Evolutionary conservation across 768 basidiomycete genomes (phyloP).

Genomic region (Porphyrellus cyaneotinctus): DNA sequence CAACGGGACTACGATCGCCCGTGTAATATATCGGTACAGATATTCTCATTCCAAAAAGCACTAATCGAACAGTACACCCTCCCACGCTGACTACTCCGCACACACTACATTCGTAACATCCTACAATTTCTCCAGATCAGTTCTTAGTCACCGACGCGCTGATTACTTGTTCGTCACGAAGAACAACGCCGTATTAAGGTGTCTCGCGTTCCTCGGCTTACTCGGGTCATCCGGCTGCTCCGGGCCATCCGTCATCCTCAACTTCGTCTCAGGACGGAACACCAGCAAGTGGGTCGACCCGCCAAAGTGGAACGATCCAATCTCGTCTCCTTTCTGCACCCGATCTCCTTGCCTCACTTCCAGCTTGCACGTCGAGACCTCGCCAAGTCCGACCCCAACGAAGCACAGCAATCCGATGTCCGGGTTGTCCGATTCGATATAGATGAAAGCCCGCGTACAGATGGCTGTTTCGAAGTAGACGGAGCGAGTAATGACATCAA

Average conservation of each 20-base stretch:
- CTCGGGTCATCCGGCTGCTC: not conserved
- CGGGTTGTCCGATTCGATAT: slow-evolving; percentile 53
- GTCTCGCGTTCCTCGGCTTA: not conserved
- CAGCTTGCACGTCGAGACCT: slow-evolving; percentile 56
- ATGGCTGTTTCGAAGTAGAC: not conserved
- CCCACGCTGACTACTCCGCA: not conserved
- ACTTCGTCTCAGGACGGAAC: slow-evolving; percentile 36
- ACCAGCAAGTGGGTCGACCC: slow-evolving; percentile 49
- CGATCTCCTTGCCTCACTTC: slow-evolving; percentile 43
- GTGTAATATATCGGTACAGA: too few relatives aligned
- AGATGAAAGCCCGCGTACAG: slow-evolving; percentile 48
- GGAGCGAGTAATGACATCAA: slow-evolving; percentile 9
- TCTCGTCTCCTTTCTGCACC: slow-evolving; percentile 51
- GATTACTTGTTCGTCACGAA: not conserved
- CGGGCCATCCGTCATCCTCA: slow-evolving; percentile 6
- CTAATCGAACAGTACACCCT: too few relatives aligned
- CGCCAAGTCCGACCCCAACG: slow-evolving; percentile 57
- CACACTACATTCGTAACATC: not conserved
- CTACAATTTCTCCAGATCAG: not conserved
- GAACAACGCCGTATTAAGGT: not conserved
- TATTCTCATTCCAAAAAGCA: too few relatives aligned
- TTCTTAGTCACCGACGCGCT: too few relatives aligned
- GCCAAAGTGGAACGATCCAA: slow-evolving; percentile 64
- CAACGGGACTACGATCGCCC: too few relatives aligned
- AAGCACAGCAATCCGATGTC: slow-evolving; percentile 56